Evolutionary conservation across 129 eudicot genomes (phyloP).

Genomic region (Pulicaria dysenterica): DNA sequence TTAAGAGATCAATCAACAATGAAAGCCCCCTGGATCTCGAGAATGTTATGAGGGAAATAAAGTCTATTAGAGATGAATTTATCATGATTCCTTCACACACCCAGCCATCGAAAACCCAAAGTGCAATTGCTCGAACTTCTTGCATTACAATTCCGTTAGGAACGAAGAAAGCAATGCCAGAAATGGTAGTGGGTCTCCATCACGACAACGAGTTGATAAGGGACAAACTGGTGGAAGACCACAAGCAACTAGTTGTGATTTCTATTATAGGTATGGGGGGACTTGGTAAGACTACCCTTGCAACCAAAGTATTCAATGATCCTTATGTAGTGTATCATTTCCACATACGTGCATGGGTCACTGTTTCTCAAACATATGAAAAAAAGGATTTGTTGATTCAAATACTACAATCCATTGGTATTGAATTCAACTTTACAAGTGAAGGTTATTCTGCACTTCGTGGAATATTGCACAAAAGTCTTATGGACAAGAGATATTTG

Average conservation of each 20-base stretch:
- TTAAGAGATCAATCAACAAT: too few relatives aligned
- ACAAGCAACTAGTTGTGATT: neutral
- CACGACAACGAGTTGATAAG: neutral
- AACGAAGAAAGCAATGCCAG: neutral
- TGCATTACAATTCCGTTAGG: neutral
- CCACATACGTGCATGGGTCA: conserved; percentile 32
- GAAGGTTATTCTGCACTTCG: neutral
- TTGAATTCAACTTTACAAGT: neutral
- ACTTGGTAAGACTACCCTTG: conserved; percentile 45
- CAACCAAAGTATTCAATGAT: conserved; percentile 28
- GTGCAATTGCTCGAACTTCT: neutral
- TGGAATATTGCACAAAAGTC: neutral
- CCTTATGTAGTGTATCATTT: neutral
- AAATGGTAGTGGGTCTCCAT: neutral
- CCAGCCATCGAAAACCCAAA: neutral
- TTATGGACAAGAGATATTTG: conserved; percentile 35
- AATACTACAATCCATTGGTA: conserved; percentile 10
- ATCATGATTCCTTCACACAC: neutral
- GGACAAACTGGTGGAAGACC: neutral
- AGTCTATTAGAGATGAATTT: neutral
- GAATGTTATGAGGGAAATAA: neutral
- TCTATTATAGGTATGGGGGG: conserved; percentile 37
- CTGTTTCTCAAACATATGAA: conserved; percentile 31
- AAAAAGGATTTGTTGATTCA: conserved; percentile 2
- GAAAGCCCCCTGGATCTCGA: conserved; percentile 7